phyloP scores from a whole-genome alignment of 192 early-diverging fungal genomes.

The Paraglomus brasilianum region DNA sequence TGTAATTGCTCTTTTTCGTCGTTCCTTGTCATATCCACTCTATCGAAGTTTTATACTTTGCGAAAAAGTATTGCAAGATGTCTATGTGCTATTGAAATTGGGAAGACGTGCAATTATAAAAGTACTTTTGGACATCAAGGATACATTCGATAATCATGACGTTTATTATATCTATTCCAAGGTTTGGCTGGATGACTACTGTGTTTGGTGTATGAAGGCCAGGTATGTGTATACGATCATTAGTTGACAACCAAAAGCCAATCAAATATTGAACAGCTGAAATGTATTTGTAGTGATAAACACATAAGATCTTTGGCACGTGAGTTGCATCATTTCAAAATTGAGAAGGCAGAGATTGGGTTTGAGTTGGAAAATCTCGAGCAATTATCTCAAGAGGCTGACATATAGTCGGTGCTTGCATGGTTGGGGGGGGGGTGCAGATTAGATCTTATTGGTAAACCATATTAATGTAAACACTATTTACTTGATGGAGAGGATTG shows the following conservation, averaged over 20 bases:
- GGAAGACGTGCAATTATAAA: conserved; percentile 82
- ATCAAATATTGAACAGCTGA: background rate
- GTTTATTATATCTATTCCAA: conserved; percentile 84
- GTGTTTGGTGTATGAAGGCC: conserved; percentile 87
- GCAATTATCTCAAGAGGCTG: conserved; percentile 52
- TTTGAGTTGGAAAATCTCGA: conserved; percentile 86
- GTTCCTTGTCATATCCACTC: conserved; percentile 84
- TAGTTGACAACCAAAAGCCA: conserved; percentile 23
- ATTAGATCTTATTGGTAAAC: no score
- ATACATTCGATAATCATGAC: conserved; percentile 83
- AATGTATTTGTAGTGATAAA: conserved; percentile 58
- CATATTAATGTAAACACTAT: no score
- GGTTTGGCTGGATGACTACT: conserved; percentile 93
- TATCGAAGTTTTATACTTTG: conserved; percentile 79
- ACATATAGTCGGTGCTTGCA: no score
- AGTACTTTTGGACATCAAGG: conserved; percentile 73
- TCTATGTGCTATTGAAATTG: conserved; percentile 76
- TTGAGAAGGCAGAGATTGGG: conserved; percentile 68
- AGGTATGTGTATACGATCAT: conserved; percentile 43
- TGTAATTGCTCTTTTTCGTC: conserved; percentile 67
- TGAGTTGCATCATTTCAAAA: conserved; percentile 69
- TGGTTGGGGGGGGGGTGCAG: no score
- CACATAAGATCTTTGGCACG: conserved; percentile 73
- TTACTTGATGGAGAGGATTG: no score
- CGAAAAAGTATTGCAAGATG: conserved; percentile 74